phyloP scores from a whole-genome alignment of 441 rosid genomes.

The Gossypium davidsonii region DNA sequence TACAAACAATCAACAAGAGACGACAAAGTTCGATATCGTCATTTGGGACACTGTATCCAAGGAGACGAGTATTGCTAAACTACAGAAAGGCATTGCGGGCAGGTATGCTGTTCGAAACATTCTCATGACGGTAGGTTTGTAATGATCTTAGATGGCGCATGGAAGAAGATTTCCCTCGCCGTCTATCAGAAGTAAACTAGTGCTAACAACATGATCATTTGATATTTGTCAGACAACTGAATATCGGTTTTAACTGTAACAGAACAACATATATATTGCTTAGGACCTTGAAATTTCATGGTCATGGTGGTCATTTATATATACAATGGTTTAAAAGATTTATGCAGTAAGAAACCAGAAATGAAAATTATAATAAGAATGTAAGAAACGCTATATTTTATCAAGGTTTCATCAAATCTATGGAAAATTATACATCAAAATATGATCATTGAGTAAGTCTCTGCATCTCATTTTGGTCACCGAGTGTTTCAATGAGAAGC shows the following conservation, averaged over 20 bases:
- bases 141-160: constrained; percentile 39
- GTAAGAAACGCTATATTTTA: constrained; percentile 5
- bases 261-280: neutral
- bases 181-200: constrained; percentile 19
- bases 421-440: constrained; percentile 18
- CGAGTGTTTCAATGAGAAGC: constrained; percentile 80
- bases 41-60: neutral
- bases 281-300: neutral
- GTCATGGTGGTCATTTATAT: neutral
- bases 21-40: neutral
- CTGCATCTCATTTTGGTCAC: constrained; percentile 75
- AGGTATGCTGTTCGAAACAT: neutral
- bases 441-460: constrained; percentile 75
- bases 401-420: constrained; percentile 16
- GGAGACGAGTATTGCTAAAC: neutral
- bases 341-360: neutral
- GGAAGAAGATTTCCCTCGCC: constrained; percentile 24
- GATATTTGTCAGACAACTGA: too few relatives aligned
- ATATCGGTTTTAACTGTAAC: neutral
- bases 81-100: constrained; percentile 6
- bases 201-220: constrained; percentile 30
- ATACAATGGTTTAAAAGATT: neutral
- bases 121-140: constrained; percentile 23
- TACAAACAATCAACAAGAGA: neutral
- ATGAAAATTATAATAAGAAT: neutral